Evolutionary conservation across 768 basidiomycete genomes (phyloP).

Genomic region (Strobilomyces dryophilus): DNA sequence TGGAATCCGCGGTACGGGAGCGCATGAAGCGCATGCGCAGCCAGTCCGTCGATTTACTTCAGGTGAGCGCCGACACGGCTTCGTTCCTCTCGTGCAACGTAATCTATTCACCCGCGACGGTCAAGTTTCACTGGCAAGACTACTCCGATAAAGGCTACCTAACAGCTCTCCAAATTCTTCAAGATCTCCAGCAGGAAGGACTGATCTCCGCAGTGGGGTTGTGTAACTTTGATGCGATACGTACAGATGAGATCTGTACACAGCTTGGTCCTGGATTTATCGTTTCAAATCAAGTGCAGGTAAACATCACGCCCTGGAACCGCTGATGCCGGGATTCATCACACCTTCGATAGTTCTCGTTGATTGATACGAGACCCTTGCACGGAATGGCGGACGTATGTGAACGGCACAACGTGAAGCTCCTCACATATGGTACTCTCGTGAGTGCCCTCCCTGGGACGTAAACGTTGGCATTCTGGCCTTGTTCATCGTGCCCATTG

Average conservation of each 20-base stretch:
- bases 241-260: constrained; percentile 78
- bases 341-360: constrained; percentile 54
- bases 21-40: constrained; percentile 66
- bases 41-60: constrained; percentile 61
- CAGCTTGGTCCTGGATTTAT: constrained; percentile 65
- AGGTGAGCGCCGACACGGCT: constrained; percentile 39
- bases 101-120: neutral
- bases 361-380: constrained; percentile 75
- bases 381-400: constrained; percentile 78
- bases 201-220: constrained; percentile 65
- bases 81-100: neutral
- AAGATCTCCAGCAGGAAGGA: constrained; percentile 55
- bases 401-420: constrained; percentile 63
- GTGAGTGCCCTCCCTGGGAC: constrained; percentile 37
- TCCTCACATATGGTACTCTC: constrained; percentile 79
- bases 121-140: constrained; percentile 80
- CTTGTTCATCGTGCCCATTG: constrained; percentile 5
- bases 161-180: constrained; percentile 46
- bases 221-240: constrained; percentile 75
- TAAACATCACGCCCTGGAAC: constrained; percentile 25
- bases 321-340: constrained; percentile 10
- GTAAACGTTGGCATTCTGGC: neutral
- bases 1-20: constrained; percentile 63
- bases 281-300: constrained; percentile 83
- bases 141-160: constrained; percentile 49